Base-by-base conservation (phyloP, 495 filamentous ascomycete genomes). In the Annulohypoxylon bovei region DNA sequence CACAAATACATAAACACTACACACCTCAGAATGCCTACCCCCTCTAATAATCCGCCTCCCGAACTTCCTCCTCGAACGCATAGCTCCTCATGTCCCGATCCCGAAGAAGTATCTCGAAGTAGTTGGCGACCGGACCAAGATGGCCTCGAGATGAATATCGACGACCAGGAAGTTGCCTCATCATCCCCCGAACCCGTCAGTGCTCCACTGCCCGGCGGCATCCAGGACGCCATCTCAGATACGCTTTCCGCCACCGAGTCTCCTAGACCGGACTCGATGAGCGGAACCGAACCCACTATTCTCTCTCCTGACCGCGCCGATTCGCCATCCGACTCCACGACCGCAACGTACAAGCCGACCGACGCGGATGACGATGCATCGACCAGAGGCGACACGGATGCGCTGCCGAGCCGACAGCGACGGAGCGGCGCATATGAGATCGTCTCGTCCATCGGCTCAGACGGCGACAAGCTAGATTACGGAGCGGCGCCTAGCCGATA, bases 21-120 rank as follows among this genome's bases (percentile, higher is more conserved):
- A 25, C 60, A n/a, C 14, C 33, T 47, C 56, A 81, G 37, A 67
- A 88, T 88, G 85, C 85, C 85, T 68, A 86, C 83, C 37, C 83
- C 84, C 16, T 84, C 84, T 7, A 81, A 76, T 65, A 79, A 79
- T 54, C 76, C 79, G 28, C 77, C 78, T 35, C 77, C 79, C 23
- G 73, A 76, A 11, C 78, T 80, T 47, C 78, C 81, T 59, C 78
- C 77, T 32, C 69, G 76, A 60, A 72, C 75, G 12, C 78, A 77
- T 54, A 74, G 77, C 57, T 82, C 80, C 44, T 80, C 73, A 76
- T 85, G 83, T 68, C 81, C 81, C 54, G 81, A 84, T n/a, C 80
- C 79, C 50, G 81, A 84, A 37, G 76, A 75, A 25, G 53, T 54
- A 11, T 47, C 47, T 16, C 62, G 57, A 42, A 54, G 44, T 28